Evolutionary conservation across 2,329 filamentous ascomycete genomes (phyloP).

Genomic region (Ceratocystiopsis minuta): DNA sequence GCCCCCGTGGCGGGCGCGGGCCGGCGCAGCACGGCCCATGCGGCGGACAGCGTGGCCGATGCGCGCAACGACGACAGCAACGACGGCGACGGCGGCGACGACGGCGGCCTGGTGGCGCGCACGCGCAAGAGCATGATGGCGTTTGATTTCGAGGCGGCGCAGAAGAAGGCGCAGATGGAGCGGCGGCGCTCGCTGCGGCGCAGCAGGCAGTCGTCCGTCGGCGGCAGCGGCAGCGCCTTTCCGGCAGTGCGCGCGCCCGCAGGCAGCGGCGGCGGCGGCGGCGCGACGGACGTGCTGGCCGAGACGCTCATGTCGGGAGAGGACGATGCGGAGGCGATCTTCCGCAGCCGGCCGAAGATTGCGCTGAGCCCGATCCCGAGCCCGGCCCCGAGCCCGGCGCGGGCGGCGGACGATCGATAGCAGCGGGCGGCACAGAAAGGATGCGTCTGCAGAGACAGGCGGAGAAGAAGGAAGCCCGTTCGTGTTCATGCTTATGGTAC

Average conservation of each 20-base stretch:
- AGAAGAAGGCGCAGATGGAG: constrained; percentile 42
- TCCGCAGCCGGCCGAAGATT: constrained; percentile 68
- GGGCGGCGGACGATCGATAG: neutral
- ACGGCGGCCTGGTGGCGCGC: constrained; percentile 36
- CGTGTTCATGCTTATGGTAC: neutral
- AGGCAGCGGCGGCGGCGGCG: constrained; percentile 15
- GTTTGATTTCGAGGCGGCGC: constrained; percentile 42
- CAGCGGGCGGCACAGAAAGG: too few relatives aligned
- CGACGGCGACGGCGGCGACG: constrained; percentile 13
- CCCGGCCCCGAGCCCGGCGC: constrained; percentile 14
- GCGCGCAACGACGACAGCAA: constrained; percentile 4
- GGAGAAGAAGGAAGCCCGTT: neutral
- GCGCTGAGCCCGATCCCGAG: constrained; percentile 51
- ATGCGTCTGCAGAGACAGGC: neutral
- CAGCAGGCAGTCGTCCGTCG: constrained; percentile 5
- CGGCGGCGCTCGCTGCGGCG: constrained; percentile 31
- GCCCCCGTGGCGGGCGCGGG: too few relatives aligned
- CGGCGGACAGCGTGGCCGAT: constrained; percentile 11
- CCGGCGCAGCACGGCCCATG: too few relatives aligned
- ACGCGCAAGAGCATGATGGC: constrained; percentile 44
- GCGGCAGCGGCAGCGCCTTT: neutral
- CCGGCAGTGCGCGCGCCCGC: neutral
- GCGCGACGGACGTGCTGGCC: constrained; percentile 34
- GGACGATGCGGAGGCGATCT: constrained; percentile 67
- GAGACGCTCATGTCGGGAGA: constrained; percentile 50